A percentile compares a stretch with the other conserved stretches of the same genome.
These are phyloP conservation scores for Epichloe sibirici DNA, from an alignment of 2,329 filamentous ascomycete species.

Conservation along the genomic window DNA sequence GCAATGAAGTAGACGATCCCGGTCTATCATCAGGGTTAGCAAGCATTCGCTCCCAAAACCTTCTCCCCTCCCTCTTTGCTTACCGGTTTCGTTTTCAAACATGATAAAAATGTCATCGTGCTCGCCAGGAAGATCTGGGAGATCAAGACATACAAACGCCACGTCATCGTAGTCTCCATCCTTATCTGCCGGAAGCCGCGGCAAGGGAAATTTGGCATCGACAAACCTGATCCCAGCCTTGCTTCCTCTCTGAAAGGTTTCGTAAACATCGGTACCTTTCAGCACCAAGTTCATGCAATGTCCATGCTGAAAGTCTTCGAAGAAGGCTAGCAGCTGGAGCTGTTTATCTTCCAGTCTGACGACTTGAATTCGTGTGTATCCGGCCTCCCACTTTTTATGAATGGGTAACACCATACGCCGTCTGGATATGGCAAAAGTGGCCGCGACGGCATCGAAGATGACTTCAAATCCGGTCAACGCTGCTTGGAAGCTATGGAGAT, in stretches of 20 bases:
- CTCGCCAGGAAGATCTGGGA: slow-evolving; percentile 80
- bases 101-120: slow-evolving; percentile 82
- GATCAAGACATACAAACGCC: slow-evolving; percentile 72
- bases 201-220: slow-evolving; percentile 83
- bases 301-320: slow-evolving; percentile 76
- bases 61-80: slow-evolving; percentile 18
- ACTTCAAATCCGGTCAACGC: slow-evolving; percentile 73
- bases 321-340: slow-evolving; percentile 72
- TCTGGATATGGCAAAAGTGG: slow-evolving; percentile 68
- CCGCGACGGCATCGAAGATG: slow-evolving; percentile 58
- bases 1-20: slow-evolving; percentile 37
- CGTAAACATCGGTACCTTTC: slow-evolving; percentile 73
- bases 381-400: slow-evolving; percentile 87
- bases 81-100: slow-evolving; percentile 70
- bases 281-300: slow-evolving; percentile 82
- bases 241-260: slow-evolving; percentile 49
- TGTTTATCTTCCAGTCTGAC: slow-evolving; percentile 59
- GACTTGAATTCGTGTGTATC: slow-evolving; percentile 67
- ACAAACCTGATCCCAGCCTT: slow-evolving; percentile 68
- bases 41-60: not conserved
- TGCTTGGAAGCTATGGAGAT: slow-evolving; percentile 67
- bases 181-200: slow-evolving; percentile 43
- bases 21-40: slow-evolving; percentile 27
- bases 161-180: slow-evolving; percentile 44
- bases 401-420: slow-evolving; percentile 84